phyloP scores from a whole-genome alignment of 768 basidiomycete genomes.

The Podaxis sp. region DNA sequence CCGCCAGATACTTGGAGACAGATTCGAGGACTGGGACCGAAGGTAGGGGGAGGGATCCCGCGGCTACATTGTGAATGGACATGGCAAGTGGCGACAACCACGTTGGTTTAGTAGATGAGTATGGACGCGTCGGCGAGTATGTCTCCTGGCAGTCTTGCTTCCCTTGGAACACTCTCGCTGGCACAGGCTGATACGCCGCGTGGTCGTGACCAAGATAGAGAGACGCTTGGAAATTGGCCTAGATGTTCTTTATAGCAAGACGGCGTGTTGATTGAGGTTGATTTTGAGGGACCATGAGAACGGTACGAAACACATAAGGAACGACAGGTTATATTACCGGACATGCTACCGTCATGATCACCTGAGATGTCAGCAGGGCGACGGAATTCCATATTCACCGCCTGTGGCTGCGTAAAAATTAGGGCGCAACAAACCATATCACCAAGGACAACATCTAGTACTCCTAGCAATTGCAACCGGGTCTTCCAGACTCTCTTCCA shows the following conservation, averaged over 20 bases:
- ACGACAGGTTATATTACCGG: background rate
- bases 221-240: background rate
- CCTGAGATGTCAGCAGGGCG: background rate
- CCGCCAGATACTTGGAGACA: background rate
- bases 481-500: no score
- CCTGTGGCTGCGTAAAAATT: background rate
- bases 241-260: no score
- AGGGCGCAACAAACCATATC: background rate
- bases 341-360: background rate
- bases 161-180: background rate
- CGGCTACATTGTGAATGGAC: slow-evolving; percentile 2
- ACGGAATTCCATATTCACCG: background rate
- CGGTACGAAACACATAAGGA: background rate
- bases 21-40: background rate
- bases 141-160: background rate
- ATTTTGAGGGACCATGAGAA: background rate
- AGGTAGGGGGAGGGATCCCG: background rate
- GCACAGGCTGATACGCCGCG: background rate
- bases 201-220: background rate
- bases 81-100: background rate
- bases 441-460: no score
- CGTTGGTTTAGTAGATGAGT: background rate
- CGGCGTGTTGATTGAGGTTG: no score
- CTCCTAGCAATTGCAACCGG: no score
- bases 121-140: background rate